Evolutionary conservation across 352 stramenopile genomes (phyloP).

Genomic region (Phytophthora colocasiae): DNA sequence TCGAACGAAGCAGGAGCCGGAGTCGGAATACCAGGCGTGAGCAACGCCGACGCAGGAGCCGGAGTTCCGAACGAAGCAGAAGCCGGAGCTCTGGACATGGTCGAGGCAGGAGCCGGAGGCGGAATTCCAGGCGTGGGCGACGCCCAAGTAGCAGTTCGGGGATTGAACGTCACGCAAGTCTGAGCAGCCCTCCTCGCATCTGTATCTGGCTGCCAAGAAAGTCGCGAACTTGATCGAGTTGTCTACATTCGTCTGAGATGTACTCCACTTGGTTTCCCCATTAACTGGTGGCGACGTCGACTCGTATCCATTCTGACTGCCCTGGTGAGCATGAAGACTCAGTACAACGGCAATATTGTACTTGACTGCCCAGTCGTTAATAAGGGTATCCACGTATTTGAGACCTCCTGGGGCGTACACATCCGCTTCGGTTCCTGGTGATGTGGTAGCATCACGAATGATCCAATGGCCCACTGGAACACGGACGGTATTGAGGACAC

Average conservation of each 20-base stretch:
- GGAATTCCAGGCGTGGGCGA: no score
- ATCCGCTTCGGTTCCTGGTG: constrained; percentile 3
- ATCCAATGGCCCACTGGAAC: constrained; percentile 55
- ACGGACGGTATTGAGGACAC: constrained; percentile 50
- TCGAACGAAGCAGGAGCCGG: no score
- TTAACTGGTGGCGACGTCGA: constrained; percentile 17
- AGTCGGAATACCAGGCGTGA: no score
- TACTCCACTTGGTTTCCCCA: constrained; percentile 31
- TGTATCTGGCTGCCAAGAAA: constrained; percentile 55
- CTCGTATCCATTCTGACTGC: constrained; percentile 63
- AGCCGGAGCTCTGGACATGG: no score
- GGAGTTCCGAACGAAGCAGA: no score
- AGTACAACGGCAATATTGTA: constrained; percentile 62
- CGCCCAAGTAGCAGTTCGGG: no score
- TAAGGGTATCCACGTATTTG: constrained; percentile 56
- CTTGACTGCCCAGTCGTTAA: constrained; percentile 55
- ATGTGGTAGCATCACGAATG: constrained; percentile 26
- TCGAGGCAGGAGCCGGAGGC: no score
- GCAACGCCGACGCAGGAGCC: no score
- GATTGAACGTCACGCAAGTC: no score
- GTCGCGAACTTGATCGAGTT: constrained; percentile 45
- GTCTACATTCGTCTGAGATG: constrained; percentile 28
- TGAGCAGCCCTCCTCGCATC: no score
- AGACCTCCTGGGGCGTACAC: constrained; percentile 34
- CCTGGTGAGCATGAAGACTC: constrained; percentile 58